Conservation (phyloP, 345 rosid genomes). For the Reutealis trisperma region DNA sequence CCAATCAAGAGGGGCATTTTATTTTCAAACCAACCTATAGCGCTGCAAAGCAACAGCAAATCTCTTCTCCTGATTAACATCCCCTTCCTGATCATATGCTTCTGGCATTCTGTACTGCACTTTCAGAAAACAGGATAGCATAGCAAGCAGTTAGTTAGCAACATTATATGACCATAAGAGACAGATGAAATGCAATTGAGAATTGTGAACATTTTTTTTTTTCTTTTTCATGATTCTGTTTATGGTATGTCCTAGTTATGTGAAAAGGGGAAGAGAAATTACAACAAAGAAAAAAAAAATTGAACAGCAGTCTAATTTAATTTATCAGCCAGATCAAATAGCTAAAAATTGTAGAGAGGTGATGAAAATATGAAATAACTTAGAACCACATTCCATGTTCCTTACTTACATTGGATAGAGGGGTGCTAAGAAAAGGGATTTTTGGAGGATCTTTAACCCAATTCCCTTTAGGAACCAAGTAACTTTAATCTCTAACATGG, state of each 20-base stretch:
- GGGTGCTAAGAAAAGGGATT: too few relatives aligned
- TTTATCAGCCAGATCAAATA: background rate
- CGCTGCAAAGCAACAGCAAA: slow-evolving; percentile 91
- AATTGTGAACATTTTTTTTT: background rate
- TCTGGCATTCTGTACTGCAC: slow-evolving; percentile 93
- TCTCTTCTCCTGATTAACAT: slow-evolving; percentile 89
- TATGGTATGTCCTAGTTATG: background rate
- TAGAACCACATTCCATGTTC: too few relatives aligned
- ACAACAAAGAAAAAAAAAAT: background rate
- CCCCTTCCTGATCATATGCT: slow-evolving; percentile 89
- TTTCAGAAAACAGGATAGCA: slow-evolving; percentile 16
- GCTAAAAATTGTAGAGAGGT: background rate
- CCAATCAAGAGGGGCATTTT: background rate
- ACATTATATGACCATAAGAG: slow-evolving; percentile 4
- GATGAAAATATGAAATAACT: background rate
- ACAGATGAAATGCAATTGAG: background rate
- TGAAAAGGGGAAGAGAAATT: background rate
- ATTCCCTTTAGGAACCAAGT: too few relatives aligned
- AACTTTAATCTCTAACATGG: too few relatives aligned
- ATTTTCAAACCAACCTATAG: slow-evolving; percentile 53
- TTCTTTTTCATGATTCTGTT: too few relatives aligned
- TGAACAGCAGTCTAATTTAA: background rate
- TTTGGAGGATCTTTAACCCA: too few relatives aligned
- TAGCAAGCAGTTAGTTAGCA: slow-evolving; percentile 3
- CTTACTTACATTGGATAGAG: too few relatives aligned